A percentile compares a stretch with the other conserved stretches of the same genome.
Conservation (phyloP, 1,284 basidiomycete genomes). For the Caloboletus firmus region DNA sequence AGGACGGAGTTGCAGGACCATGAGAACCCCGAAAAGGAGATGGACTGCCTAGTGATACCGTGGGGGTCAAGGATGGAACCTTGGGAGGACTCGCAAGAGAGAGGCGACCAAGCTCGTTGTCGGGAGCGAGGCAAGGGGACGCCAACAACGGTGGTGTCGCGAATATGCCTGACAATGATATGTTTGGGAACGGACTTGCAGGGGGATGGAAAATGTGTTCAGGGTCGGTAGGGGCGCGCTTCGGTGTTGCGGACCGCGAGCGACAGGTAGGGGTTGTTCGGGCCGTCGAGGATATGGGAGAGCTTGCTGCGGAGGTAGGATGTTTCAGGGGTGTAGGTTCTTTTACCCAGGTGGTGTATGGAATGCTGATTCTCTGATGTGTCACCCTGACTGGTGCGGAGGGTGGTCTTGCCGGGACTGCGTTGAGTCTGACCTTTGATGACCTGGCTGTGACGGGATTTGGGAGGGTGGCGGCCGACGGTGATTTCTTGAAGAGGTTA, state of each 20-base stretch:
- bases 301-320: not conserved
- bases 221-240: not conserved
- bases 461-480: constrained; percentile 12
- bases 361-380: not conserved
- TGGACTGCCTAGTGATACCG: constrained; percentile 6
- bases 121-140: constrained; percentile 3
- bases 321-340: constrained; percentile 17
- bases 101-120: constrained; percentile 3
- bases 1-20: not conserved
- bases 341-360: not conserved
- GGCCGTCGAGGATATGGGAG: constrained; percentile 9
- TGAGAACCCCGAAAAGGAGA: constrained; percentile 5
- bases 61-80: not conserved
- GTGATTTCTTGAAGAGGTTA: constrained; percentile 11
- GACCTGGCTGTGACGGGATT: constrained; percentile 17
- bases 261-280: constrained; percentile 2
- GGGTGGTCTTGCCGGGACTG: not conserved
- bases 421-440: not conserved
- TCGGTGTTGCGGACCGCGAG: constrained; percentile 8
- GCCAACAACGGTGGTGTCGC: constrained; percentile 2
- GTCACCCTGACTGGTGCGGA: not conserved
- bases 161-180: constrained; percentile 25
- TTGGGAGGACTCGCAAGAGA: constrained; percentile 1
- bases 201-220: constrained; percentile 11
- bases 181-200: constrained; percentile 19